Conservation (phyloP, 202 grass and related monocot genomes). For the Thinopyrum obtusiflorum region DNA sequence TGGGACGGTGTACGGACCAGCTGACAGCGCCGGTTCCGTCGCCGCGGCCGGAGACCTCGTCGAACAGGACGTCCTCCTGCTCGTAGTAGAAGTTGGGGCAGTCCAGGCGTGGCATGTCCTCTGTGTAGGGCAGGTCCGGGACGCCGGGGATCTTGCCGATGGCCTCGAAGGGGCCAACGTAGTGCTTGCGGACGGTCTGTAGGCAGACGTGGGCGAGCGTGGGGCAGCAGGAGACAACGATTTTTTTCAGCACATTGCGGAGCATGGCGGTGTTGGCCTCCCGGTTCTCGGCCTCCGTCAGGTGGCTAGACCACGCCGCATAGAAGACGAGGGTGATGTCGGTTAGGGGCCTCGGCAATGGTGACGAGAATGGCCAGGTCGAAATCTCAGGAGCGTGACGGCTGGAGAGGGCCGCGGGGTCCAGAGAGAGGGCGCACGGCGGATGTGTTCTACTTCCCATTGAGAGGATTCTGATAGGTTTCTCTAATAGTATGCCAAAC, state of each 20-base stretch:
- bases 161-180: constrained; percentile 45
- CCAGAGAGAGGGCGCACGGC: too few species aligned
- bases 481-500: too few species aligned
- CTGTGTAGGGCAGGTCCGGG: too few species aligned
- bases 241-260: constrained; percentile 71
- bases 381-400: too few species aligned
- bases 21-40: neutral
- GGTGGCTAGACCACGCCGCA: too few species aligned
- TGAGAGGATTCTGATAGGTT: too few species aligned
- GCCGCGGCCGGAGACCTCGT: neutral
- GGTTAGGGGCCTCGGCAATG: too few species aligned
- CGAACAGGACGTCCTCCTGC: neutral
- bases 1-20: neutral
- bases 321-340: too few species aligned
- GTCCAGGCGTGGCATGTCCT: constrained; percentile 26
- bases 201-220: constrained; percentile 75
- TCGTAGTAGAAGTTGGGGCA: neutral
- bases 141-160: neutral
- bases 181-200: constrained; percentile 79
- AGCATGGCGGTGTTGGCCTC: constrained; percentile 63
- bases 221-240: constrained; percentile 51
- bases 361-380: too few species aligned
- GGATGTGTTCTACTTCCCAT: too few species aligned
- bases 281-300: constrained; percentile 7
- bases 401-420: too few species aligned